A percentile compares a stretch with the other conserved stretches of the same genome.
Evolutionary conservation across 2,329 filamentous ascomycete species (phyloP).

Genomic region (Aspergillus brasiliensis): DNA sequence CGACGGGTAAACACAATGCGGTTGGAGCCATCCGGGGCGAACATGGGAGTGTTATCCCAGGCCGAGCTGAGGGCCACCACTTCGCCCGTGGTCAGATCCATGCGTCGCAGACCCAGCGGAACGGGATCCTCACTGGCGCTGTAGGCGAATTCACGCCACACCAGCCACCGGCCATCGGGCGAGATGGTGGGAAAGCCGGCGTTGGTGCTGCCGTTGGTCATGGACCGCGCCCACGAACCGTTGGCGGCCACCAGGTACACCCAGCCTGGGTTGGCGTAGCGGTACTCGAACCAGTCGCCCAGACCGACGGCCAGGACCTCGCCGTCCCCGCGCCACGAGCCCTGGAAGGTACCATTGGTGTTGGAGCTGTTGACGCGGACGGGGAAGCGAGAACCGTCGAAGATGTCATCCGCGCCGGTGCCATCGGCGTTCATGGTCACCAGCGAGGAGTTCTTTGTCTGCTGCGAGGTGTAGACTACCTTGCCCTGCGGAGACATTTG

Average conservation of each 20-base stretch:
- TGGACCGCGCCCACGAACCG: slow-evolving; percentile 28
- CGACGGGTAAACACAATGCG: slow-evolving; percentile 44
- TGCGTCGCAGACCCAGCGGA: slow-evolving; percentile 36
- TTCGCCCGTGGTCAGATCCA: slow-evolving; percentile 26
- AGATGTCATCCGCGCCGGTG: slow-evolving; percentile 22
- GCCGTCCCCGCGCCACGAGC: slow-evolving; percentile 42
- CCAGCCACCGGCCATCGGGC: slow-evolving; percentile 38
- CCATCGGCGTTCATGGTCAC: slow-evolving; percentile 29
- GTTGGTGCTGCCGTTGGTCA: slow-evolving; percentile 39
- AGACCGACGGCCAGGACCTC: slow-evolving; percentile 43
- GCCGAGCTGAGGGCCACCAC: slow-evolving; percentile 36
- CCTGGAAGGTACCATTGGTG: slow-evolving; percentile 27
- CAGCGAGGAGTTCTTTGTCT: slow-evolving; percentile 36
- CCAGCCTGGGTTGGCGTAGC: slow-evolving; percentile 19
- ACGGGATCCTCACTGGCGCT: slow-evolving; percentile 2
- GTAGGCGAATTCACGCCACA: slow-evolving; percentile 39
- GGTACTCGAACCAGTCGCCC: slow-evolving; percentile 44
- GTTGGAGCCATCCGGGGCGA: slow-evolving; percentile 40
- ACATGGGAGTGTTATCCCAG: slow-evolving; percentile 45
- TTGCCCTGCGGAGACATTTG: not conserved
- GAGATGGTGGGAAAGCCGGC: slow-evolving; percentile 46
- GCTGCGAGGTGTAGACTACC: slow-evolving; percentile 24
- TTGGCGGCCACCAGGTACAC: slow-evolving; percentile 12
- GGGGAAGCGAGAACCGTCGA: not conserved
- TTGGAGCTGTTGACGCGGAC: not conserved